A percentile compares a stretch with the other conserved stretches of the same genome.
Evolutionary conservation across 345 rosid genomes (phyloP).

Genomic region (Gossypium turneri): DNA sequence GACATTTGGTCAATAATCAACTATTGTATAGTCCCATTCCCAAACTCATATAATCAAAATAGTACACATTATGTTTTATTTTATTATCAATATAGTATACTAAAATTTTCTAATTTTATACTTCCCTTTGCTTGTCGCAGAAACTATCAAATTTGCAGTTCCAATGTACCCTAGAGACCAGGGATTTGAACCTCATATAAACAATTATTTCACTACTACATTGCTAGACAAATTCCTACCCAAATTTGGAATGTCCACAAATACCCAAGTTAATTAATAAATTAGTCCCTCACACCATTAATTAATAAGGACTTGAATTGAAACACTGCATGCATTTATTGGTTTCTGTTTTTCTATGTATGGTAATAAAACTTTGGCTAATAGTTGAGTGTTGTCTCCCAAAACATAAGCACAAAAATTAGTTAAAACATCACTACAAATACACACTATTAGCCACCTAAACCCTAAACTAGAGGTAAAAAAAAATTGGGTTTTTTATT

Average conservation of each 20-base stretch:
- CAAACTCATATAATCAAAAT: background rate
- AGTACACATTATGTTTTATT: background rate
- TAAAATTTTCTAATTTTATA: no score
- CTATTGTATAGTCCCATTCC: background rate
- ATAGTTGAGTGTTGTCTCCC: slow-evolving; percentile 6
- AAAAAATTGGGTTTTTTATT: no score
- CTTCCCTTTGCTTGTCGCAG: background rate
- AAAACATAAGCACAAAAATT: background rate
- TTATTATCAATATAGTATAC: no score
- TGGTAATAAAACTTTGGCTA: background rate
- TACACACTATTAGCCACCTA: background rate
- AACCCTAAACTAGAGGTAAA: no score
- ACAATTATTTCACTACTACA: background rate
- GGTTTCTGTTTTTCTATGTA: background rate
- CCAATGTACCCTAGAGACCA: background rate
- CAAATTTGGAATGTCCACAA: background rate
- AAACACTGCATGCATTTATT: background rate
- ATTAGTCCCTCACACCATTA: background rate
- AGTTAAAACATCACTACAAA: background rate
- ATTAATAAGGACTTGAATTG: background rate
- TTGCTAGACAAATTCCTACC: background rate
- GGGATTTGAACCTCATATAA: background rate
- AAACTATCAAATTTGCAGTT: background rate
- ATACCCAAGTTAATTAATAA: background rate
- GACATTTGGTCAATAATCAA: background rate